Percentiles rank a stretch among this genome's conserved stretches.
These are phyloP conservation scores for Hypoxylon sp. DNA, from an alignment of 2,329 filamentous ascomycete genomes.

Conservation along the genomic window DNA sequence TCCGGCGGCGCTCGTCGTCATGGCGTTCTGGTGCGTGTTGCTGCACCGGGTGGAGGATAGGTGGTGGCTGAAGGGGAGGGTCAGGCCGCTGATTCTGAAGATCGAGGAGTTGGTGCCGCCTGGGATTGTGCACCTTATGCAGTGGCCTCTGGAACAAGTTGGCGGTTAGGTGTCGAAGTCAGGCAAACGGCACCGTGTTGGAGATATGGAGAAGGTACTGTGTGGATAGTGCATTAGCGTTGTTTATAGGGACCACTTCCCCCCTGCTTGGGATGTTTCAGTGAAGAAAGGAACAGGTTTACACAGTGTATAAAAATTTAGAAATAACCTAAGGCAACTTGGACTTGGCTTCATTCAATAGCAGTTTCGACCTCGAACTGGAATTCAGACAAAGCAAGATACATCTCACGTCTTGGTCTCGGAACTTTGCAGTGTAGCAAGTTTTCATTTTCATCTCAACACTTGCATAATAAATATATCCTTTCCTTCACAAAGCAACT, in stretches of 20 bases:
- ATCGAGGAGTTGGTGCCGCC: slow-evolving; percentile 28
- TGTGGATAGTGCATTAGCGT: neutral
- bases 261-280: no score
- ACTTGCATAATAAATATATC: neutral
- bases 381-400: neutral
- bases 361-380: neutral
- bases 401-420: no score
- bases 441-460: neutral
- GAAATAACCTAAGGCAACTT: neutral
- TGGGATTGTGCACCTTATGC: slow-evolving; percentile 21
- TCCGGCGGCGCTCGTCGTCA: slow-evolving; percentile 36
- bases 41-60: slow-evolving; percentile 34
- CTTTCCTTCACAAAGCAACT: neutral
- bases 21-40: slow-evolving; percentile 41
- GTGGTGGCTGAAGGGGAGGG: slow-evolving; percentile 35
- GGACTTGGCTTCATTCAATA: neutral
- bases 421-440: neutral
- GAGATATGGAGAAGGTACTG: neutral
- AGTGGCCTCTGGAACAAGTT: slow-evolving; percentile 25
- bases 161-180: neutral
- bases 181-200: neutral
- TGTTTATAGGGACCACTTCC: no score
- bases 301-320: neutral
- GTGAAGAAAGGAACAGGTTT: neutral
- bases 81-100: slow-evolving; percentile 25